phyloP scores from a whole-genome alignment of 768 basidiomycete genomes.

The Hydnomerulius pinastri region DNA sequence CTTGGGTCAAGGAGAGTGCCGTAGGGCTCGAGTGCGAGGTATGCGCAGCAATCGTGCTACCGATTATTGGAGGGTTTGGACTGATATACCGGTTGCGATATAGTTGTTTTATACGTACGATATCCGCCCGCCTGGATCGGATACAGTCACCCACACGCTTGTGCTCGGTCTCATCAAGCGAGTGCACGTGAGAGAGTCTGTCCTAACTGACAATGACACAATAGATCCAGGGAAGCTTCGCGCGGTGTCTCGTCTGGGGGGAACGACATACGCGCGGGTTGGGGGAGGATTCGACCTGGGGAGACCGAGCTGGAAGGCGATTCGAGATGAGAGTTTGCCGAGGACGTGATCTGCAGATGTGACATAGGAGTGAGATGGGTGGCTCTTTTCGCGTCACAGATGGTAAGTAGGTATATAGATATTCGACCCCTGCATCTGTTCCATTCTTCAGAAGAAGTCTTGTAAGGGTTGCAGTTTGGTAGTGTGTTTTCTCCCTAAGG shows the following conservation, averaged over 20 bases:
- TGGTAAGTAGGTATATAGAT: conserved; percentile 3
- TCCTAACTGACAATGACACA: conserved; percentile 43
- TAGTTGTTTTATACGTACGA: conserved; percentile 55
- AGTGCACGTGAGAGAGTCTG: conserved; percentile 51
- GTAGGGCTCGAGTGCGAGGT: conserved; percentile 66
- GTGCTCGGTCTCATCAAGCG: conserved; percentile 56
- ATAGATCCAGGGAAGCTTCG: conserved; percentile 52
- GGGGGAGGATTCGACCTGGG: conserved; percentile 50
- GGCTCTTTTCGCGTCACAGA: conserved; percentile 5
- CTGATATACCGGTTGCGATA: conserved; percentile 22
- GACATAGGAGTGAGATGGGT: not conserved
- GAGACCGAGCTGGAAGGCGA: conserved; percentile 38
- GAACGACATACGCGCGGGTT: conserved; percentile 50
- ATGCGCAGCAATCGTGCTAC: conserved; percentile 24
- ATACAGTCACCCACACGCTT: conserved; percentile 43
- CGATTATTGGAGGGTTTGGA: not conserved
- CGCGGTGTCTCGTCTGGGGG: conserved; percentile 57
- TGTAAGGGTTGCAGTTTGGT: conserved; percentile 3
- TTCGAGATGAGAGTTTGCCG: conserved; percentile 8
- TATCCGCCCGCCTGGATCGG: conserved; percentile 40
- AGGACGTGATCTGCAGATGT: conserved; percentile 9
- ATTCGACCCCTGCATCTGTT: conserved; percentile 13
- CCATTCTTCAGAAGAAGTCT: conserved; percentile 24
- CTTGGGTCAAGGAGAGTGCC: conserved; percentile 58
- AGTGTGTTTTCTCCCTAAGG: not conserved